These are phyloP conservation scores for Beauveria caledonica DNA, from an alignment of 2,329 filamentous ascomycete genomes.

Conservation along the genomic window DNA sequence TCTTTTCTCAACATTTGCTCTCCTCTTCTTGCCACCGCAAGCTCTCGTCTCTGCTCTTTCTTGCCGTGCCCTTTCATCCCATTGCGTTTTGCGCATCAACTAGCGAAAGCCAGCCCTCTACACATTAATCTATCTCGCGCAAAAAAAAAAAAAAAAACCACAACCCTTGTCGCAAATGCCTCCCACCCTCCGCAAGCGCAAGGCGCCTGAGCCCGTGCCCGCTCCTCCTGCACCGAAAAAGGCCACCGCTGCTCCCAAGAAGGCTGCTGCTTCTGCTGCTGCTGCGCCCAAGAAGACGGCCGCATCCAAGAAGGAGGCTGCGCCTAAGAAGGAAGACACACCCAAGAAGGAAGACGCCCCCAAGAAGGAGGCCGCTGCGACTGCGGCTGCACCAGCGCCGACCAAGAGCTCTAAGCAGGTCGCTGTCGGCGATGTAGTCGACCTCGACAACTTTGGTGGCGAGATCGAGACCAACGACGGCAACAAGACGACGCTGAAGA, in stretches of 20 bases:
- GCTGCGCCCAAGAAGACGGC: conserved; percentile 21
- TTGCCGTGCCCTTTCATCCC: background rate
- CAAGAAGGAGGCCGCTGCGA: background rate
- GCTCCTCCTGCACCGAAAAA: conserved; percentile 37
- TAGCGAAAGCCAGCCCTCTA: background rate
- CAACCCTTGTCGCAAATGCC: conserved; percentile 35
- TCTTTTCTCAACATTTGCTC: background rate
- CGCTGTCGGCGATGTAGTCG: conserved; percentile 45
- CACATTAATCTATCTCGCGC: conserved; percentile 2
- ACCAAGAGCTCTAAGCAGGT: conserved; percentile 29
- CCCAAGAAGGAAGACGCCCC: background rate
- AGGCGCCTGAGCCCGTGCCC: conserved; percentile 41
- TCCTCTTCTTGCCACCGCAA: background rate
- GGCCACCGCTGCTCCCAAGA: conserved; percentile 28
- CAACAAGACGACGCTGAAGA: conserved; percentile 67
- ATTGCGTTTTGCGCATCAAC: background rate
- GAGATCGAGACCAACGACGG: conserved; percentile 83
- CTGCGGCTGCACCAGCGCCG: background rate
- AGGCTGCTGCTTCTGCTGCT: conserved; percentile 26
- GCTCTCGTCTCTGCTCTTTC: background rate
- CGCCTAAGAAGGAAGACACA: background rate
- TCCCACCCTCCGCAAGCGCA: conserved; percentile 53
- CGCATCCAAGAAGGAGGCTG: conserved; percentile 18
- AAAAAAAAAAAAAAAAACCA: background rate
- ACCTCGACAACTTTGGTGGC: conserved; percentile 52